phyloP scores from a whole-genome alignment of 108 stramenopile genomes.

The Pelagomonas calceolata region DNA sequence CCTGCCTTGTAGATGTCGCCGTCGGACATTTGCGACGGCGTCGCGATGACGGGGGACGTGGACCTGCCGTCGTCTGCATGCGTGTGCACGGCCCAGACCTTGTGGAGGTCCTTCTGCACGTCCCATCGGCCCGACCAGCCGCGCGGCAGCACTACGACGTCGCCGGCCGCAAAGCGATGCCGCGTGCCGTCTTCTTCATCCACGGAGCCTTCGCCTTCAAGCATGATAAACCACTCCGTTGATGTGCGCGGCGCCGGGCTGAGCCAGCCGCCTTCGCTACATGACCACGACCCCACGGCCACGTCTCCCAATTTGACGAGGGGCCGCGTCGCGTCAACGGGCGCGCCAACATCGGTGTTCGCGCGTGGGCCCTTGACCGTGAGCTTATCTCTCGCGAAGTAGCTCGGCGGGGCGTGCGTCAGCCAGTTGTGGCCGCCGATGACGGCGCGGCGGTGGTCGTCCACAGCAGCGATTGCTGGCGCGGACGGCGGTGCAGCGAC shows the following conservation, averaged over 20 bases:
- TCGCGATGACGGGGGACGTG: conserved; percentile 16
- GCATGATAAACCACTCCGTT: conserved; percentile 56
- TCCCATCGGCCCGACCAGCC: conserved; percentile 60
- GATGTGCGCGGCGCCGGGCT: conserved; percentile 31
- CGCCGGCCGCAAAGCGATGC: conserved; percentile 58
- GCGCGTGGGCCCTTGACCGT: conserved; percentile 43
- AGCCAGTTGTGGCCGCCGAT: not conserved
- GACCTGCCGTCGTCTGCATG: conserved; percentile 36
- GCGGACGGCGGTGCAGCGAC: no score
- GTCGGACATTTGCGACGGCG: conserved; percentile 16
- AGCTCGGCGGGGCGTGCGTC: conserved; percentile 13
- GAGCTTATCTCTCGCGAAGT: conserved; percentile 40
- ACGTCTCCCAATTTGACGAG: conserved; percentile 26
- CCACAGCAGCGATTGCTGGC: no score
- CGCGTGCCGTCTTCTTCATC: conserved; percentile 41
- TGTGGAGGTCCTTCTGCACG: conserved; percentile 46
- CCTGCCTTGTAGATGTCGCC: conserved; percentile 45
- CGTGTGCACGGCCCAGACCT: conserved; percentile 55
- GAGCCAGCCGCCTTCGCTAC: conserved; percentile 56
- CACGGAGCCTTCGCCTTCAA: conserved; percentile 46
- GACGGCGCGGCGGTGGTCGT: no score
- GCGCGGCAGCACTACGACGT: conserved; percentile 58
- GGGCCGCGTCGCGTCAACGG: conserved; percentile 40
- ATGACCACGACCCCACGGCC: conserved; percentile 48
- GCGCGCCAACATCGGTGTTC: conserved; percentile 41